phyloP scores from a whole-genome alignment of 257 asterid genomes.

The Fraxinus pennsylvanica region DNA sequence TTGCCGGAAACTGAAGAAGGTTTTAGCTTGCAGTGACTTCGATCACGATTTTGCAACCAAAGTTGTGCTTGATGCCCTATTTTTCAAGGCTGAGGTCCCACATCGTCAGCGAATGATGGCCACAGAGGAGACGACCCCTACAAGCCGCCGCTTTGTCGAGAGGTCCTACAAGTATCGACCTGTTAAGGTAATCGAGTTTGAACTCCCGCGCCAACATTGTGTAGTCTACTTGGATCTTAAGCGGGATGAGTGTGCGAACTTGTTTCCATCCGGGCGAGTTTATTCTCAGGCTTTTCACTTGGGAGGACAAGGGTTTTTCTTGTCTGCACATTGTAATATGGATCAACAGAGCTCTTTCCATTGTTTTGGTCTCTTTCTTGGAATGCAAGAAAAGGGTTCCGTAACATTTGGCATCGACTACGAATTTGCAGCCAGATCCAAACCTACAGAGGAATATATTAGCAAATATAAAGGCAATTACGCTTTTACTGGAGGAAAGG shows the following conservation, averaged over 20 bases:
- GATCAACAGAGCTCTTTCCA: slow-evolving; percentile 34
- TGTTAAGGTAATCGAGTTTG: slow-evolving; percentile 36
- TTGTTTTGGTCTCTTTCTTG: slow-evolving; percentile 33
- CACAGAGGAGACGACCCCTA: slow-evolving; percentile 20
- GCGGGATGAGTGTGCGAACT: slow-evolving; percentile 28
- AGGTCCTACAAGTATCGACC: slow-evolving; percentile 38
- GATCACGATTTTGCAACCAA: slow-evolving; percentile 31
- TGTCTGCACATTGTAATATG: slow-evolving; percentile 36
- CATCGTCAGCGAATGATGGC: slow-evolving; percentile 31
- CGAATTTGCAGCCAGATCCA: slow-evolving; percentile 35
- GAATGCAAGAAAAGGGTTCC: slow-evolving; percentile 40
- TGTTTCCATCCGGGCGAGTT: slow-evolving; percentile 34
- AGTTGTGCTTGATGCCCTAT: slow-evolving; percentile 35
- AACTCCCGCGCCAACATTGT: slow-evolving; percentile 31
- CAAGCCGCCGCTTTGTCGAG: slow-evolving; percentile 28
- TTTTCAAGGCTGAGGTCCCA: slow-evolving; percentile 34
- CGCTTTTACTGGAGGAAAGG: slow-evolving; percentile 36
- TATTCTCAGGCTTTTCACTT: slow-evolving; percentile 36
- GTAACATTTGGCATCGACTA: slow-evolving; percentile 29
- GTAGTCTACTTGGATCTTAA: slow-evolving; percentile 36
- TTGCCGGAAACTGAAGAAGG: slow-evolving; percentile 36
- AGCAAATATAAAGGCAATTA: slow-evolving; percentile 38
- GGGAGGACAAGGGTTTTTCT: slow-evolving; percentile 38
- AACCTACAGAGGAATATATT: slow-evolving; percentile 30
- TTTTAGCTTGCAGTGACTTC: slow-evolving; percentile 30